Base-by-base conservation (phyloP, 2,329 filamentous ascomycete genomes). In the Neocatenulostroma microsporum region DNA sequence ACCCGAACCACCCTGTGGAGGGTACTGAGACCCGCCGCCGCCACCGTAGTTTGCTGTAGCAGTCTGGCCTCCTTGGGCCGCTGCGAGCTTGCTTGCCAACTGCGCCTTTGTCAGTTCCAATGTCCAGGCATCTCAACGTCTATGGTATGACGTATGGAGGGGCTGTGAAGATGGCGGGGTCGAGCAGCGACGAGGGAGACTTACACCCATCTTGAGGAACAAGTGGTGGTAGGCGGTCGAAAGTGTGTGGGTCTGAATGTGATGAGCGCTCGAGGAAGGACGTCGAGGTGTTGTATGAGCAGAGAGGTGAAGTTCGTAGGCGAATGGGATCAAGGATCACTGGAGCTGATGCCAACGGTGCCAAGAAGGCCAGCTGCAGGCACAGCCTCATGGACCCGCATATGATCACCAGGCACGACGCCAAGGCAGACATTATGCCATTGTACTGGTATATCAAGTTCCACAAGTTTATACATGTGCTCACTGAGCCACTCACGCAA, bases 21-120 rank as follows among this genome's bases (percentile, higher is more conserved):
- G 41, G 25, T 42, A 28, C 55, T 56, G 40, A 30, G 24, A 30
- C 10, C 20, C 25, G 21, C n/a, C n/a, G n/a, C n/a, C n/a, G n/a
- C n/a, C n/a, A 14, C 21, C 30, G 40, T 45, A 54, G 39, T 54
- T 55, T 9, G 50, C 40, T 12, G 52, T 41, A 5, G 53, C 44
- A 15, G 29, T 30, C 11, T 49, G 46, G 28, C 48, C 50, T 37
- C 56, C 57, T 42, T 61, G 56, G 28, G 64, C 57, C 34, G 66
- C 66, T 26, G 66, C 66, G 51, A 70, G 62, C 50, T 70, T 70
- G 29, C 54, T 60, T 45, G 66, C 66, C 42, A 69, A 58, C 65
- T 67, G 47, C 20, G 17, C 21, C 13, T 32, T 18, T 18, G 39
- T 41, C 39, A 41, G 39, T 30, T n/a, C n/a, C n/a, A 5, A 30